A percentile compares a stretch with the other conserved stretches of the same genome.
Evolutionary conservation across 2,329 filamentous ascomycete species (phyloP).

Genomic region (Rhexocercosporidium sp.): DNA sequence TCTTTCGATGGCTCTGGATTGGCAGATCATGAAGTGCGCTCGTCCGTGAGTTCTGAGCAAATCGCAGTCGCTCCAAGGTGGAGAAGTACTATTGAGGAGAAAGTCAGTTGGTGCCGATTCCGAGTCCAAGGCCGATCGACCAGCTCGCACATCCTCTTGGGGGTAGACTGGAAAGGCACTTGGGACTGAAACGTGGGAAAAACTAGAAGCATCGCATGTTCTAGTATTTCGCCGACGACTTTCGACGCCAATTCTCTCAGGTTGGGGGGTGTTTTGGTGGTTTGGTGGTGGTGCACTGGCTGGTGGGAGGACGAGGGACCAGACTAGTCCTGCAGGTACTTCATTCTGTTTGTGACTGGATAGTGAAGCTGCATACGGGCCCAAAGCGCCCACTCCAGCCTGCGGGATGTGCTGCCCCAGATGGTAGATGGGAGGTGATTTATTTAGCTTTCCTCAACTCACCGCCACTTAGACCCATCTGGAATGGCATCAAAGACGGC

Average conservation of each 20-base stretch:
- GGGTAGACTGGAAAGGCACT: not conserved
- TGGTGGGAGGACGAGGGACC: not conserved
- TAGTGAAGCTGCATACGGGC: slow-evolving; percentile 2
- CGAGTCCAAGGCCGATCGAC: not conserved
- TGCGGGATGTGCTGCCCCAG: slow-evolving; percentile 6
- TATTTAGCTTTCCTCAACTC: not conserved
- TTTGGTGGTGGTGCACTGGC: not conserved
- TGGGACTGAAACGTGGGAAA: slow-evolving; percentile 1
- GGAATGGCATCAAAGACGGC: not conserved
- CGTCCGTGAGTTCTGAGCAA: slow-evolving; percentile 57
- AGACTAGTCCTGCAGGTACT: slow-evolving; percentile 5
- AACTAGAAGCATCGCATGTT: slow-evolving; percentile 12
- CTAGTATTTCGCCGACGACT: slow-evolving; percentile 1
- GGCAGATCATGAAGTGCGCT: slow-evolving; percentile 40
- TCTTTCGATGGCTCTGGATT: slow-evolving; percentile 35
- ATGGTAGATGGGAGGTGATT: too few relatives aligned
- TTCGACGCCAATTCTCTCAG: not conserved
- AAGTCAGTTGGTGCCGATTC: slow-evolving; percentile 21
- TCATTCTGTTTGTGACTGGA: not conserved
- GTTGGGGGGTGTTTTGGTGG: not conserved
- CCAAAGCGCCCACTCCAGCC: not conserved
- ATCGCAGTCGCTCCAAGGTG: slow-evolving; percentile 70
- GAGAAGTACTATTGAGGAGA: slow-evolving; percentile 67
- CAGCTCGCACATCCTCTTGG: slow-evolving; percentile 2
- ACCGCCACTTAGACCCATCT: slow-evolving; percentile 7